Percentiles rank a stretch among this genome's conserved stretches.
These are phyloP conservation scores for Zygosaccharomyces lentus DNA, from an alignment of 805 yeast species.

Conservation along the genomic window DNA sequence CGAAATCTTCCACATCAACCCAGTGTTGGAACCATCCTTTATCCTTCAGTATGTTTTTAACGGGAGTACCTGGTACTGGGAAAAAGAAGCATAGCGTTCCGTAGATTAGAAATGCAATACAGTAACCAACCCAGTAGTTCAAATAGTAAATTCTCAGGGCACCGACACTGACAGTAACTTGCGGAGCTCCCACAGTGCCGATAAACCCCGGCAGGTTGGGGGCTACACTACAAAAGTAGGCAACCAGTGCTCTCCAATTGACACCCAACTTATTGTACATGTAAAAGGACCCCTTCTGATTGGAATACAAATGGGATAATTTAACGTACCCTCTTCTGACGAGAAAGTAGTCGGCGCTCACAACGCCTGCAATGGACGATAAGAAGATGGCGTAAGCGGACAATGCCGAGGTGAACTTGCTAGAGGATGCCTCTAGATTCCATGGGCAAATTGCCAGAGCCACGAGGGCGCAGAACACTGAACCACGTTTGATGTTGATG, in stretches of 20 bases:
- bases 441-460: slow-evolving; percentile 75
- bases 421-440: slow-evolving; percentile 61
- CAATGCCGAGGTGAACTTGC: slow-evolving; percentile 66
- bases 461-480: slow-evolving; percentile 58
- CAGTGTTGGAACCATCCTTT: slow-evolving; percentile 60
- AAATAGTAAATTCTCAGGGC: slow-evolving; percentile 67
- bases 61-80: slow-evolving; percentile 47
- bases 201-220: slow-evolving; percentile 40
- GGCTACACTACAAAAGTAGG: slow-evolving; percentile 43
- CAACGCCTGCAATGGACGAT: slow-evolving; percentile 73
- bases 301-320: slow-evolving; percentile 58
- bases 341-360: slow-evolving; percentile 52
- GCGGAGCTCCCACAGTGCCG: slow-evolving; percentile 53
- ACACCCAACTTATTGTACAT: slow-evolving; percentile 56
- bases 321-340: slow-evolving; percentile 65
- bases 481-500: slow-evolving; percentile 59
- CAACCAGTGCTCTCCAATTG: slow-evolving; percentile 76
- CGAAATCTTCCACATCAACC: slow-evolving; percentile 62
- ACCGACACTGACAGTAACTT: slow-evolving; percentile 57
- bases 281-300: slow-evolving; percentile 36
- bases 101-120: slow-evolving; percentile 53
- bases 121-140: slow-evolving; percentile 74
- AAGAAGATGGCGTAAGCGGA: slow-evolving; percentile 76
- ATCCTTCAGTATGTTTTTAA: slow-evolving; percentile 40
- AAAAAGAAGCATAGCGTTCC: slow-evolving; percentile 46